Conservation (phyloP, 2,329 filamentous ascomycete genomes). For the Shiraia sp. region DNA sequence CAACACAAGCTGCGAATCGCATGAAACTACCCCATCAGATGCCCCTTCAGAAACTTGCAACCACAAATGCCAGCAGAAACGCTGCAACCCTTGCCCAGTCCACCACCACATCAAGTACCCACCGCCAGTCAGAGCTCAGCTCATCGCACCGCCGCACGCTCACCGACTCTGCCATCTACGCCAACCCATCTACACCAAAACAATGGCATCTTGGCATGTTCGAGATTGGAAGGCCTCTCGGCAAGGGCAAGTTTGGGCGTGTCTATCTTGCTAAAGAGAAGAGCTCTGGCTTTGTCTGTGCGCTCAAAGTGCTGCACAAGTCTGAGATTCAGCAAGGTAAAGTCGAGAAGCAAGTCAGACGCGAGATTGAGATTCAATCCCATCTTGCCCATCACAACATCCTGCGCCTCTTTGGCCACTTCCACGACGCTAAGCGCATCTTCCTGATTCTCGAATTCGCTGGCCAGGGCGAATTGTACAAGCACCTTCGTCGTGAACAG, state of each 20-base stretch:
- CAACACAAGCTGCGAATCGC: slow-evolving; percentile 57
- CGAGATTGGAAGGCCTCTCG: slow-evolving; percentile 83
- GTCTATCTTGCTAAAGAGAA: slow-evolving; percentile 85
- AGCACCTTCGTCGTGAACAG: slow-evolving; percentile 77
- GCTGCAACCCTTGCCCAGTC: slow-evolving; percentile 60
- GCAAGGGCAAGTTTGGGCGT: slow-evolving; percentile 85
- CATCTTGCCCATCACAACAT: slow-evolving; percentile 87
- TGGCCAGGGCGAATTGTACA: slow-evolving; percentile 84
- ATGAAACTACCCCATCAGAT: slow-evolving; percentile 75
- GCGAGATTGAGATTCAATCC: slow-evolving; percentile 88
- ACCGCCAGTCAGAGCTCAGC: slow-evolving; percentile 44
- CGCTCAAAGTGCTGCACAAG: slow-evolving; percentile 85
- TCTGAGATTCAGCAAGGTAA: slow-evolving; percentile 77
- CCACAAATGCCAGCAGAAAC: slow-evolving; percentile 65
- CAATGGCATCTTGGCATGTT: slow-evolving; percentile 91
- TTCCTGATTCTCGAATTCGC: slow-evolving; percentile 88
- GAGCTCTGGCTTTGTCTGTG: slow-evolving; percentile 79
- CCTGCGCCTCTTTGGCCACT: slow-evolving; percentile 80
- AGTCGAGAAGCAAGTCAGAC: slow-evolving; percentile 84
- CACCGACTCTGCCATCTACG: slow-evolving; percentile 54
- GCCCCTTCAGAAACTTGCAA: slow-evolving; percentile 80
- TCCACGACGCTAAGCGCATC: slow-evolving; percentile 85
- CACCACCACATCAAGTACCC: slow-evolving; percentile 63
- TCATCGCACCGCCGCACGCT: slow-evolving; percentile 45
- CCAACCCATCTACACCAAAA: slow-evolving; percentile 44